A percentile compares a stretch with the other conserved stretches of the same genome.
Conservation (phyloP, 495 filamentous ascomycete species). For the Aspergillus incahuasiensis region DNA sequence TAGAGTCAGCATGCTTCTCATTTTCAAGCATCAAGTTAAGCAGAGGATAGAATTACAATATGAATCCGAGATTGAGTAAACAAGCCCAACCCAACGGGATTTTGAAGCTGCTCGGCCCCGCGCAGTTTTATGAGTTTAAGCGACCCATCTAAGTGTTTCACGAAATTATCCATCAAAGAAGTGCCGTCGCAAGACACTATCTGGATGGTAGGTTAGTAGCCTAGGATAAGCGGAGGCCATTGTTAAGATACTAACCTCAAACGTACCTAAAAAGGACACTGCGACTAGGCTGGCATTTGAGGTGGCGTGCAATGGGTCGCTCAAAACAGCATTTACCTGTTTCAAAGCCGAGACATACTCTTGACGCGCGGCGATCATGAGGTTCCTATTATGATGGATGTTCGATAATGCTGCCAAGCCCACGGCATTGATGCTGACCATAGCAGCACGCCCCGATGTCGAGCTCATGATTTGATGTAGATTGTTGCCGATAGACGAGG, state of each 20-base stretch:
- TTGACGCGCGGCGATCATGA: slow-evolving; percentile 12
- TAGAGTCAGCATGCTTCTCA: not conserved
- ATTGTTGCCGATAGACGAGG: not conserved
- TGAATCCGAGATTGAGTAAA: slow-evolving; percentile 11
- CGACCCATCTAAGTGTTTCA: slow-evolving; percentile 11
- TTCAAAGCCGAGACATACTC: slow-evolving; percentile 20
- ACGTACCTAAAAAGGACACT: slow-evolving; percentile 20
- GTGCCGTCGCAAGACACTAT: slow-evolving; percentile 9
- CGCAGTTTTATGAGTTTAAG: slow-evolving; percentile 13
- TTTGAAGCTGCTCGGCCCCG: slow-evolving; percentile 6
- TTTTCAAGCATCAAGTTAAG: no score
- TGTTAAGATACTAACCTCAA: slow-evolving; percentile 15
- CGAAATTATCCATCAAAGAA: slow-evolving; percentile 6
- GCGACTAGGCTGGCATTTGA: slow-evolving; percentile 17
- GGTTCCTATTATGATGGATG: slow-evolving; percentile 5
- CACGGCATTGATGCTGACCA: slow-evolving; percentile 9
- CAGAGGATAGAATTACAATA: no score
- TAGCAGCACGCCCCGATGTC: not conserved
- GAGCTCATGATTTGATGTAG: not conserved
- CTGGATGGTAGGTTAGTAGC: not conserved
- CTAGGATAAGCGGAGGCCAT: not conserved
- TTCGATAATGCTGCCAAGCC: slow-evolving; percentile 14
- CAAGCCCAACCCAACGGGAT: slow-evolving; percentile 6
- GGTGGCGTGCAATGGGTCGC: slow-evolving; percentile 10
- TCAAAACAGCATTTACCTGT: slow-evolving; percentile 18